Base-by-base conservation (phyloP, 176 grass and related monocot species). In the Rhynchospora tenuis region DNA sequence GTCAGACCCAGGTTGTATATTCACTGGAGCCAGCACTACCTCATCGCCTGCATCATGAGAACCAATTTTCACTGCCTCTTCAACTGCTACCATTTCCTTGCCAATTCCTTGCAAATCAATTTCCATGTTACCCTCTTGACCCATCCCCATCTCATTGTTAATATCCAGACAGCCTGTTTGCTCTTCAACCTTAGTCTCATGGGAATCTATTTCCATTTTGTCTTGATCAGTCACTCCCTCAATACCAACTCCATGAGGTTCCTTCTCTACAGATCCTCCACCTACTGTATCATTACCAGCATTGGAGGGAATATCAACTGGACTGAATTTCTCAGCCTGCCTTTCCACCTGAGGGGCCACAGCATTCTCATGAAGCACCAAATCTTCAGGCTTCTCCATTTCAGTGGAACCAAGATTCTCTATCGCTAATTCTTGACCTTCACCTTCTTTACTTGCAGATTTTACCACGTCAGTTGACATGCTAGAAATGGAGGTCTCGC, bases 201-300 rank as follows among this genome's bases (percentile, higher is more conserved):
- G 20, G 45, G 59, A 45, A 82, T 63, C 79, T 45, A 48, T 65
- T 65, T 82, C 79, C 79, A 82, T 47, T 66, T 82, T 81, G 58
- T 81, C 79, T 64, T 59, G 27, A 63, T 64, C 79, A 23, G 58
- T 14, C 20, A 17, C 59, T 16, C 9, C 33, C 44, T 81, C 79
- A 51, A 20, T 81, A 81, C 33, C 23, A 65, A 29, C 23, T 26
- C 15, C 59, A 19, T 14, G 13, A 81, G 79, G 42, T 63, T 81
- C 79, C 6, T 63, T 81, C 64, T 81, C 59, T 11, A 28, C 23
- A 9, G 79, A 63, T 46, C 47, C 59, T 24, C 26, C 43, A n/a
- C 7, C 79, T 65, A 24, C 7, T 10, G 10, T 80, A n/a, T 80
- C 52, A 42, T 59, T 59, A 43, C 15, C 55, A 42, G 22, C 57